phyloP scores from a whole-genome alignment of 148 eudicot genomes.

The Rhododendron ovatum region DNA sequence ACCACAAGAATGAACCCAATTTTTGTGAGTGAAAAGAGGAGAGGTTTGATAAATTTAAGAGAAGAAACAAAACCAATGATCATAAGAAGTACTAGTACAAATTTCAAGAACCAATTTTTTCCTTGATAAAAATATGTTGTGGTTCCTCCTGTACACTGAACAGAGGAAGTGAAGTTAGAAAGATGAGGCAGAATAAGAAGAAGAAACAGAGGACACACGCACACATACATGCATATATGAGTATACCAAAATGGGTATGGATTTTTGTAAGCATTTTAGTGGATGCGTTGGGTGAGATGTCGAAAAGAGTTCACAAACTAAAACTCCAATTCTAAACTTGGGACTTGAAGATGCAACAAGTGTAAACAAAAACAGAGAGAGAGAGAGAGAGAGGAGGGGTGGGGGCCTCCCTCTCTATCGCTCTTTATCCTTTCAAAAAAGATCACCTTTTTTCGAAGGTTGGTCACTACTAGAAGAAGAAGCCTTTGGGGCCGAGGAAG shows the following conservation, averaged over 20 bases:
- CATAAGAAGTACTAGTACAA: no score
- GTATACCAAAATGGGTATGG: not conserved
- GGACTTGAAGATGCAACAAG: conserved; percentile 1
- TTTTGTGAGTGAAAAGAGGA: not conserved
- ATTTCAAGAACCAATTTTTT: not conserved
- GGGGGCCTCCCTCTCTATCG: conserved; percentile 25
- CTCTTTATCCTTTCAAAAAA: conserved; percentile 37
- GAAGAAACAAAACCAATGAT: not conserved
- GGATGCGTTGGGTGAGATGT: not conserved
- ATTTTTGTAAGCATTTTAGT: not conserved
- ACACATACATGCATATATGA: not conserved
- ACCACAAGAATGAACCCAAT: not conserved
- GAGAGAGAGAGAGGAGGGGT: not conserved
- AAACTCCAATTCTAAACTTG: conserved; percentile 11
- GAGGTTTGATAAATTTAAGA: not conserved
- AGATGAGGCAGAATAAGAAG: not conserved
- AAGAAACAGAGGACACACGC: not conserved
- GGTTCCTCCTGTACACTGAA: not conserved
- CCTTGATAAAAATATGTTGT: not conserved
- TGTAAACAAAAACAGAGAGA: not conserved
- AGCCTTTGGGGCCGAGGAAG: conserved; percentile 7
- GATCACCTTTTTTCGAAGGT: conserved; percentile 46
- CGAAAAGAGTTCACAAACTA: conserved; percentile 2
- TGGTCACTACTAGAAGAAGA: conserved; percentile 21
- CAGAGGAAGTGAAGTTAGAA: not conserved